Conservation (phyloP, 2,329 filamentous ascomycete genomes). For the Elsinoe ampelina region DNA sequence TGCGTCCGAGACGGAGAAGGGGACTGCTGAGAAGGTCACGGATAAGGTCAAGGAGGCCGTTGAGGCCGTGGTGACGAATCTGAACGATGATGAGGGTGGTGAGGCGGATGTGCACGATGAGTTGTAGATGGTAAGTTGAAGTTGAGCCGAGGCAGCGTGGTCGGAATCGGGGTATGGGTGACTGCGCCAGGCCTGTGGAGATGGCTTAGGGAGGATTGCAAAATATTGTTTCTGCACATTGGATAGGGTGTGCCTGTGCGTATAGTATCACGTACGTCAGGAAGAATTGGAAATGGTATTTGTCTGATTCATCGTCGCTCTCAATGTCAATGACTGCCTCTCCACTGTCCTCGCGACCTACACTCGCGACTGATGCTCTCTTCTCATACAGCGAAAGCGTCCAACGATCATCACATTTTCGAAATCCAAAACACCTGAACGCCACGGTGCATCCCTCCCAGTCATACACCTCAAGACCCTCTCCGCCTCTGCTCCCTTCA, state of each 20-base stretch:
- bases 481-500: background rate
- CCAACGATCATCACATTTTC: too few relatives aligned
- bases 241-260: background rate
- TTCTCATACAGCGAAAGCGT: background rate
- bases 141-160: background rate
- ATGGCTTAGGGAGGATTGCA: background rate
- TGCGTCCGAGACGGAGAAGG: slow-evolving; percentile 22
- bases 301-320: background rate
- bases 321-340: background rate
- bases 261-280: background rate
- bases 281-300: slow-evolving; percentile 10
- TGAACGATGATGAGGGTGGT: slow-evolving; percentile 19
- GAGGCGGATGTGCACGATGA: slow-evolving; percentile 53
- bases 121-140: slow-evolving; percentile 48
- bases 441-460: background rate
- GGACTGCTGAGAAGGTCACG: slow-evolving; percentile 26
- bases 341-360: background rate
- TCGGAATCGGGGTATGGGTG: background rate
- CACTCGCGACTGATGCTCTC: background rate
- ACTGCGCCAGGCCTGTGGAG: background rate
- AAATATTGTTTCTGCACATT: background rate
- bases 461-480: background rate
- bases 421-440: background rate
- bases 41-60: slow-evolving; percentile 25
- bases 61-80: slow-evolving; percentile 24